Evolutionary conservation across 139 green algal species (phyloP), one percentile per base, ranked within the genome.

Genomic region (Chlorella sp.): DNA sequence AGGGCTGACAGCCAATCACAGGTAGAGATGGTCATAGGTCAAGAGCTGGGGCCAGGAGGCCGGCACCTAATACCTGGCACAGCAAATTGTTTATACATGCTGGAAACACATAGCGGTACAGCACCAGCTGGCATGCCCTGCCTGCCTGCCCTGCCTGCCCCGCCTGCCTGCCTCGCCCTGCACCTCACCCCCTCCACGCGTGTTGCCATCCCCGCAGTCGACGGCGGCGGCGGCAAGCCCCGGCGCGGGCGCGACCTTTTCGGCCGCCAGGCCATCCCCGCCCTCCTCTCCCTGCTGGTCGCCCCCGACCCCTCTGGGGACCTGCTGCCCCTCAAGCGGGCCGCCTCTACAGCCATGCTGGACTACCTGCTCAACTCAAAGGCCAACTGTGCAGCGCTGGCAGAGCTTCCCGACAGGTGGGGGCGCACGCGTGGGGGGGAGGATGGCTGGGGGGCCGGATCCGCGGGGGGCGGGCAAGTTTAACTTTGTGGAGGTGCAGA

Each of bases 371-470:
- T 60, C 48, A 83, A 84, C 73, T 37, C 32, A 48, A 61, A 39
- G 30, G 32, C 42, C 34, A 89, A 89, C 85, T 89, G 85, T n/a
- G n/a, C 71, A 3, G 71, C 83, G 71, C 85, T 89, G 85, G 71
- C 73, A 0, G 48, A 30, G 30, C 48, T 40, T 0, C 28, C 64
- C 3, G 68, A 81, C 28, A 81, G 66, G 84, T 88, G 39, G 30
- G 84, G 19, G n/a, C 9, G 48, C 9, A 9, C 9, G n/a, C n/a
- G n/a, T 57, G 5, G 48, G 48, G 48, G 48, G 48, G 48, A 57
- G 48, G 48, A 5, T 57, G 48, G 48, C 7, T 9, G 48, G 48
- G 48, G 7, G 48, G 48, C n/a, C 48, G 48, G 48, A 5, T 57
- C 7, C 7, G 48, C 48, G 9, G 48, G 48, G 9, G 48, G 48